These are phyloP conservation scores for Hygrophila difformis DNA, from an alignment of 257 asterid genomes.

Conservation along the genomic window DNA sequence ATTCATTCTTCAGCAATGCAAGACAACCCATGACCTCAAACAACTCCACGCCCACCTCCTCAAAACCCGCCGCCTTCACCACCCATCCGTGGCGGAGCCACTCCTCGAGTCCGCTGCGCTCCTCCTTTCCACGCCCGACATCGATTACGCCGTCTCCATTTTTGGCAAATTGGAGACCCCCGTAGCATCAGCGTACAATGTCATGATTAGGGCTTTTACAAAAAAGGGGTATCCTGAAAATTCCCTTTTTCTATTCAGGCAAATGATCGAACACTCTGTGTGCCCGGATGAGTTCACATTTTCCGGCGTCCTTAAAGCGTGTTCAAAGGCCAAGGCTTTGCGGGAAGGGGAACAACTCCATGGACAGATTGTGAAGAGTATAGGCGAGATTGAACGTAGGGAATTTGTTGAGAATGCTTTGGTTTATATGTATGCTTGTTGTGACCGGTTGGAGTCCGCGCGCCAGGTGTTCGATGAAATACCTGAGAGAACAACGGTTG, in stretches of 20 bases:
- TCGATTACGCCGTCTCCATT: constrained; percentile 36
- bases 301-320: constrained; percentile 29
- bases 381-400: not conserved
- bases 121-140: constrained; percentile 27
- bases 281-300: constrained; percentile 28
- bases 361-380: constrained; percentile 23
- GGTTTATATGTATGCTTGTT: constrained; percentile 33
- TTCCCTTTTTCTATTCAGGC: constrained; percentile 29
- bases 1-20: constrained; percentile 44
- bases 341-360: constrained; percentile 41
- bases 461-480: constrained; percentile 33
- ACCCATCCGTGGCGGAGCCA: constrained; percentile 31
- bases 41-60: constrained; percentile 45
- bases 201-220: constrained; percentile 38
- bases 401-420: constrained; percentile 31
- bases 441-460: constrained; percentile 20
- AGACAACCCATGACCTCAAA: constrained; percentile 29
- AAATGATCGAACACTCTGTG: constrained; percentile 28
- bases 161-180: constrained; percentile 27
- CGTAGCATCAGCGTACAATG: constrained; percentile 33
- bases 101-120: constrained; percentile 40
- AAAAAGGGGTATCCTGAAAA: constrained; percentile 19
- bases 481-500: constrained; percentile 19
- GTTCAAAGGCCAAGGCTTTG: constrained; percentile 26
- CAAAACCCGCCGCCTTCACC: constrained; percentile 36